Evolutionary conservation across 352 stramenopile species (phyloP).

Genomic region (Aphanomyces astaci): DNA sequence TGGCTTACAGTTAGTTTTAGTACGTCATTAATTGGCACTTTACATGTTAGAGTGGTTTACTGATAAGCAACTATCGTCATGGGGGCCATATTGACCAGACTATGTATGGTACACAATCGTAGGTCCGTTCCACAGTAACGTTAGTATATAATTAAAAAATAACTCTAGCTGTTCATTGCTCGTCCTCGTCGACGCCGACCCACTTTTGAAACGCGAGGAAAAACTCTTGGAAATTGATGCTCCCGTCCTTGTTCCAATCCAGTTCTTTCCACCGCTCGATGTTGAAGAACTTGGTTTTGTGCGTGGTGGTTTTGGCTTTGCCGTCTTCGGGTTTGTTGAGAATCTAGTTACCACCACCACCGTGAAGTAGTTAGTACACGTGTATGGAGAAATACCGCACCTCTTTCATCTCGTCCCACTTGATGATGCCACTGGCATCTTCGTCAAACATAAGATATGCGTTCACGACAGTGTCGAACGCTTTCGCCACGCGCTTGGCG

Average conservation of each 20-base stretch:
- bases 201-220: constrained; percentile 83
- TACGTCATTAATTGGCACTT: no score
- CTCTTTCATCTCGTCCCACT: constrained; percentile 45
- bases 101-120: no score
- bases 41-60: no score
- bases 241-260: constrained; percentile 79
- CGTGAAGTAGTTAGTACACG: constrained; percentile 50
- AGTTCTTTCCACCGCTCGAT: constrained; percentile 80
- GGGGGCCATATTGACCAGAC: no score
- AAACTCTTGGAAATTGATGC: constrained; percentile 86
- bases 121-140: neutral
- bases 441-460: constrained; percentile 82
- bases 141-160: neutral
- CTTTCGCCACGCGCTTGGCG: constrained; percentile 52
- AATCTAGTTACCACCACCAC: constrained; percentile 11
- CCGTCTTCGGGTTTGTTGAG: constrained; percentile 36
- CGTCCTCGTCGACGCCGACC: constrained; percentile 58
- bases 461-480: constrained; percentile 73
- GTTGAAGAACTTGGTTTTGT: constrained; percentile 24
- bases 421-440: constrained; percentile 70
- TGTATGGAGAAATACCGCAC: no score
- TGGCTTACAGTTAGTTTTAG: no score
- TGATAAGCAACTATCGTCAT: no score
- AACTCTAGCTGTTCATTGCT: neutral
- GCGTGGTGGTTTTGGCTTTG: constrained; percentile 8